These are phyloP conservation scores for Thecamonas trahens DNA, from an alignment of 78 protist species.

Conservation along the genomic window DNA sequence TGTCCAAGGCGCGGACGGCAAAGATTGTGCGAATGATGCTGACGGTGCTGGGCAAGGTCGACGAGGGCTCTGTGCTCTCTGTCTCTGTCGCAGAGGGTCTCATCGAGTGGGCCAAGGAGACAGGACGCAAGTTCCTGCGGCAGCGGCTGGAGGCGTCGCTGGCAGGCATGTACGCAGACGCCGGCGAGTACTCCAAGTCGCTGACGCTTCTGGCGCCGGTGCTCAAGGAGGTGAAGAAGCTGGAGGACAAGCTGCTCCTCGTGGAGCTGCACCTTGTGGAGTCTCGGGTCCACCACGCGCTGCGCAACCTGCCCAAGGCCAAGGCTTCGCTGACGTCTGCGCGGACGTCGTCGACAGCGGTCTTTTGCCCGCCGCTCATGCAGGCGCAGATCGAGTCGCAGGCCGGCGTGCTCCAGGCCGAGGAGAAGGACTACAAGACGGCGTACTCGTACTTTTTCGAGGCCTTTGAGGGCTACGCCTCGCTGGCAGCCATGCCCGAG, in stretches of 20 bases:
- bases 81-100: constrained; percentile 28
- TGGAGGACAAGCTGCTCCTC: constrained; percentile 93
- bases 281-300: constrained; percentile 58
- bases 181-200: constrained; percentile 57
- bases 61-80: too few relatives aligned
- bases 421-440: constrained; percentile 95
- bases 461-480: constrained; percentile 76
- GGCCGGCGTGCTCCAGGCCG: constrained; percentile 89
- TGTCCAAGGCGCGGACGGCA: constrained; percentile 90
- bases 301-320: constrained; percentile 69
- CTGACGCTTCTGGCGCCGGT: constrained; percentile 52
- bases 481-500: too few relatives aligned
- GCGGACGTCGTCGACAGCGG: constrained; percentile 92
- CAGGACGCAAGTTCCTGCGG: constrained; percentile 88
- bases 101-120: constrained; percentile 81
- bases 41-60: constrained; percentile 48
- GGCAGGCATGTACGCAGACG: constrained; percentile 57
- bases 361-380: constrained; percentile 91
- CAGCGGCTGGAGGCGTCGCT: constrained; percentile 88
- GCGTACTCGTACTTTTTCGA: constrained; percentile 95
- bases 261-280: constrained; percentile 92
- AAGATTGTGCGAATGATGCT: constrained; percentile 61
- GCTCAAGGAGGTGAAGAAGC: constrained; percentile 81
- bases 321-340: constrained; percentile 82
- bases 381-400: constrained; percentile 67